A percentile compares a stretch with the other conserved stretches of the same genome.
These are phyloP conservation scores for Cystobasidium tubakii DNA, from an alignment of 768 basidiomycete species.

Conservation along the genomic window DNA sequence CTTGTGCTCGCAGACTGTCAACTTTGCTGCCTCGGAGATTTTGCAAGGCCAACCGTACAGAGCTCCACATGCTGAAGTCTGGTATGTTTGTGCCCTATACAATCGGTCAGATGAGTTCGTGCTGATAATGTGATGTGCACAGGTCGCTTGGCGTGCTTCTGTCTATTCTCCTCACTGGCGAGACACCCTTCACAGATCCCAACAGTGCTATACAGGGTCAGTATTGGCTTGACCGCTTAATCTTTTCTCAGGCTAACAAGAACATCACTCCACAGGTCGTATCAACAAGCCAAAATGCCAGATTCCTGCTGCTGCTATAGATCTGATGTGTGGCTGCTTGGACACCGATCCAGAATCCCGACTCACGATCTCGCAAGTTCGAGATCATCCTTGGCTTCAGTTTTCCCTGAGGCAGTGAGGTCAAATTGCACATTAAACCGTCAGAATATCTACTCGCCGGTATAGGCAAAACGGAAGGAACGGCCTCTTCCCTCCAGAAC, in stretches of 20 bases:
- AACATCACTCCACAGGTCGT: slow-evolving; percentile 3
- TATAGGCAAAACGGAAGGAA: no score
- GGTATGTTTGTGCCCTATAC: slow-evolving; percentile 46
- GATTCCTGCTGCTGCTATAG: slow-evolving; percentile 23
- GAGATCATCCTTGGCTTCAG: slow-evolving; percentile 34
- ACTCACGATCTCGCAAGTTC: slow-evolving; percentile 10
- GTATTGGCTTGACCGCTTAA: neutral
- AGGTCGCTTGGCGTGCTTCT: slow-evolving; percentile 50
- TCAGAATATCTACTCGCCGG: no score
- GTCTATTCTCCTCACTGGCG: slow-evolving; percentile 51
- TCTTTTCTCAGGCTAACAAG: no score
- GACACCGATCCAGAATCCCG: slow-evolving; percentile 27
- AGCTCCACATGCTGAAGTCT: slow-evolving; percentile 51
- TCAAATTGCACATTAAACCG: no score
- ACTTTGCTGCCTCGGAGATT: slow-evolving; percentile 48
- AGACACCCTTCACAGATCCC: slow-evolving; percentile 48
- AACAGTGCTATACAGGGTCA: slow-evolving; percentile 17
- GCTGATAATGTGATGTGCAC: neutral
- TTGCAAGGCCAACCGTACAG: slow-evolving; percentile 49
- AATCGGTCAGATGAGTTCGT: neutral
- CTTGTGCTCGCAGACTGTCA: slow-evolving; percentile 22
- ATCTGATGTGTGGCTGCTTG: slow-evolving; percentile 36
- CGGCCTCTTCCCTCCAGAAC: no score
- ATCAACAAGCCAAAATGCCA: slow-evolving; percentile 28
- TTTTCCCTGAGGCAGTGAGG: neutral